Evolutionary conservation across 2,329 filamentous ascomycete genomes (phyloP), one percentile per base, ranked within the genome.

Genomic region (Ilyonectria sp.): DNA sequence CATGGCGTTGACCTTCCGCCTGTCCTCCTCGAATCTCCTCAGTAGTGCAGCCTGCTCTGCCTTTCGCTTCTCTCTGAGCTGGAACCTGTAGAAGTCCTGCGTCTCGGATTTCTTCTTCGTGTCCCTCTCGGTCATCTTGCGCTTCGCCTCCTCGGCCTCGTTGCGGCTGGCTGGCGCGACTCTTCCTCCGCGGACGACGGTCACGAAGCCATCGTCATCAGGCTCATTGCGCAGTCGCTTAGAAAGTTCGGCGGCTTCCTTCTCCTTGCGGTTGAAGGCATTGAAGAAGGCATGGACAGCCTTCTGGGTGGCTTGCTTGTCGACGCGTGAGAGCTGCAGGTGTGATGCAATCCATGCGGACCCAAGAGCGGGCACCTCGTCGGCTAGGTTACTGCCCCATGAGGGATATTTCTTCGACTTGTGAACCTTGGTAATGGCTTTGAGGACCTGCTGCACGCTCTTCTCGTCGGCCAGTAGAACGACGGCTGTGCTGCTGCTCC

Each of bases 131-230:
- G 89, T 82, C 84, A 90, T 87, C 79, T 86, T 87, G 75, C 83
- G 83, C 67, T 82, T 82, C 53, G 86, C 86, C 74, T 89, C 89
- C 75, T 91, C 88, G 46, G 90, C 89, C 75, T 93, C 94, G 73
- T 92, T 92, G 69, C 90, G 87, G 61, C 91, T 88, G 2, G 93
- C 94, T 1, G 93, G 91, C n/a, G 92, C 92, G 7, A 86, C 86
- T 65, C 92, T 86, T 44, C 93, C 93, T 29, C 94, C 94, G 61
- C 93, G 88, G 1, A 91, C 93, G 26, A 99, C 96, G 4, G 95
- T 98, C 55, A 98, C 88, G 79, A 99, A 99, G 2, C 96, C 96
- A 80, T 99, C 96, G 77, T 94, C 95, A 79, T 99, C 96, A 0
- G 95, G 94, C 75, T 94, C 91, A 73, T 92, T 92, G 68, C 93